Conservation (phyloP, 2,329 filamentous ascomycete species). For the Zasmidium citrigriseum region DNA sequence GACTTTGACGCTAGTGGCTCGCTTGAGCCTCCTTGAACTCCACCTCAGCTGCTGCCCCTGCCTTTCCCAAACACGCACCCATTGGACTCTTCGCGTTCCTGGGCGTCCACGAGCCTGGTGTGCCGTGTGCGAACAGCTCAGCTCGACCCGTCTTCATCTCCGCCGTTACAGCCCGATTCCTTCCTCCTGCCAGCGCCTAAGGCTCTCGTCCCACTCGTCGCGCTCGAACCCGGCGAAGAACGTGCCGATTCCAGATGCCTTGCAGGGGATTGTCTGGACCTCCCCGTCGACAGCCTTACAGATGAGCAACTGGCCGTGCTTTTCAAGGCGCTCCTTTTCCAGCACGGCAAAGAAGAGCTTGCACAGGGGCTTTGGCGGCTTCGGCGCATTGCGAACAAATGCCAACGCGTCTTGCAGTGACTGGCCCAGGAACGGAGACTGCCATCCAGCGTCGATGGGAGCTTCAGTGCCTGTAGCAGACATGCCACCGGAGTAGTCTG, state of each 20-base stretch:
- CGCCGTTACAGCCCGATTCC: neutral
- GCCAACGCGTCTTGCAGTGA: neutral
- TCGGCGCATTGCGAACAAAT: slow-evolving; percentile 6
- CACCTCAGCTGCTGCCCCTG: no score
- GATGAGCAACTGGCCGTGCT: neutral
- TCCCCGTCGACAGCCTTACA: slow-evolving; percentile 5
- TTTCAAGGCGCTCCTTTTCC: neutral
- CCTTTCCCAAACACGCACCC: no score
- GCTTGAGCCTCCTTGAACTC: no score
- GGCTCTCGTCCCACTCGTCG: slow-evolving; percentile 3
- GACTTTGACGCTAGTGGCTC: no score
- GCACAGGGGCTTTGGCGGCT: slow-evolving; percentile 2
- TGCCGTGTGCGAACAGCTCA: neutral
- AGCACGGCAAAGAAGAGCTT: slow-evolving; percentile 8
- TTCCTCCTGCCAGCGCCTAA: neutral
- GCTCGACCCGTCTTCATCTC: neutral
- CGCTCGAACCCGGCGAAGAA: slow-evolving; percentile 4
- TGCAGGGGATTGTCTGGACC: slow-evolving; percentile 7
- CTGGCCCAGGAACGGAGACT: slow-evolving; percentile 11
- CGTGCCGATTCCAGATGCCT: neutral
- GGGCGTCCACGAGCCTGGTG: neutral
- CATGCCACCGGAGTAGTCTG: neutral
- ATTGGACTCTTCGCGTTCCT: no score
- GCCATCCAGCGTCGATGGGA: slow-evolving; percentile 7
- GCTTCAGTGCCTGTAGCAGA: slow-evolving; percentile 1